Base-by-base conservation (phyloP, 176 grass and related monocot genomes). In the Aegilops sharonensis region DNA sequence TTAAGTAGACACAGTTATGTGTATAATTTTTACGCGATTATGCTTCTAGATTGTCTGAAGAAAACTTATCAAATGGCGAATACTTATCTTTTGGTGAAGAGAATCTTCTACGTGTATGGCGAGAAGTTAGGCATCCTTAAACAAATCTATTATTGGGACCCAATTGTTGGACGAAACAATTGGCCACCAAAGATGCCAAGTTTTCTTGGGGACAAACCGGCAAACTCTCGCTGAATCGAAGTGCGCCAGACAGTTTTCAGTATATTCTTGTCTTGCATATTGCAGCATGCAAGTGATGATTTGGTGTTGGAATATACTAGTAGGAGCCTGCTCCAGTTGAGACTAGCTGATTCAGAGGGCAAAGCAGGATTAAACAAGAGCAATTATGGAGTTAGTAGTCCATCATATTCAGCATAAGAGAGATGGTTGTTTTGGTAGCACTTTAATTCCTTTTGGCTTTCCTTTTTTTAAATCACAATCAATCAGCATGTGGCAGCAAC, bases 61-160 rank as follows among this genome's bases (percentile, higher is more conserved):
- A 32, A 9, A 40, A 5, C 45, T 23, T 64, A 5, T n/a, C 14
- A 75, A 75, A 31, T 5, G 47, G 5, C 14, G 43, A 62, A 25
- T 2, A 10, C 21, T 5, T 14, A 25, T 68, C 30, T 30, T 68
- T 30, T 81, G 4, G 8, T 57, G n/a, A 43, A 74, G 31, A 85
- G 29, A 64, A 80, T 85, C 59, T 66, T 85, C 13, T 18, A 67
- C 43, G 27, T 57, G 68, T 74, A 40, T 75, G 48, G 10, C 6
- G 23, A 39, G 24, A 77, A 74, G 34, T 27, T 79, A 54, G 15
- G 1, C 75, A 56, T 21, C n/a, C 45, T 57, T 72, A 79, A 83
- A 75, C 13, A 81, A 48, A 61, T 74, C 68, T n/a, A 80, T 81
- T 78, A 85, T 81, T 81, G n/a, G 40, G 12, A 30, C 50, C 72